Percentiles rank a stretch among this genome's conserved stretches.
Conservation (phyloP, 176 grass and related monocot genomes). For the Microstegium vimineum region DNA sequence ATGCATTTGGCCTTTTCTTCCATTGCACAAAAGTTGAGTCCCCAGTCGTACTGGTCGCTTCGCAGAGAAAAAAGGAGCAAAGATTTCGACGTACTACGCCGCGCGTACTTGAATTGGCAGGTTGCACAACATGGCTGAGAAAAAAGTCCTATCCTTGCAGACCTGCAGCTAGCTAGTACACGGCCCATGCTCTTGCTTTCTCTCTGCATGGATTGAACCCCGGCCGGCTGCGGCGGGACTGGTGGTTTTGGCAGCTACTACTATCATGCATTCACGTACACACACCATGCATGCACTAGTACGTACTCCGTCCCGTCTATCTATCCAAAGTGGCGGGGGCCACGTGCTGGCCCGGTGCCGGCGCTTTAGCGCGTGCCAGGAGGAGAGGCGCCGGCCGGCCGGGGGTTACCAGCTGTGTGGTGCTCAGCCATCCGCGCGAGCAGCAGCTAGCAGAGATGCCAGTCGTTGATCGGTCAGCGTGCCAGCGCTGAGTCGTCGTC, state of each 20-base stretch:
- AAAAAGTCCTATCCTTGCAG: neutral
- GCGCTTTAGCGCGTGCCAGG: conserved; percentile 29
- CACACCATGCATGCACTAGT: neutral
- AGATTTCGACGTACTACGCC: neutral
- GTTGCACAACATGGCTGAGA: neutral
- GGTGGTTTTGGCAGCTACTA: neutral
- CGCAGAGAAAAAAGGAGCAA: neutral
- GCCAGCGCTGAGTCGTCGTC: neutral
- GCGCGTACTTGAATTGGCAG: neutral
- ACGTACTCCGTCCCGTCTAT: too few species aligned
- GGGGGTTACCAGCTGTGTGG: neutral
- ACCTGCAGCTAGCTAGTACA: neutral
- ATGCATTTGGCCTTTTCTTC: neutral
- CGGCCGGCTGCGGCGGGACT: neutral
- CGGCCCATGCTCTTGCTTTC: neutral
- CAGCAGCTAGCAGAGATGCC: neutral
- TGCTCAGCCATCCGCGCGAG: neutral
- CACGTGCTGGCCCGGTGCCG: neutral
- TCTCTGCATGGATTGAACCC: neutral
- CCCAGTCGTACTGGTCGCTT: neutral
- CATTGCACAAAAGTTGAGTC: neutral
- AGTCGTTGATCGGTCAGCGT: neutral
- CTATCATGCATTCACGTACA: neutral
- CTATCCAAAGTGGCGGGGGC: neutral
- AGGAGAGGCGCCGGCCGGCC: neutral